These are phyloP conservation scores for Nephelium lappaceum DNA, from an alignment of 345 rosid genomes.

Conservation along the genomic window DNA sequence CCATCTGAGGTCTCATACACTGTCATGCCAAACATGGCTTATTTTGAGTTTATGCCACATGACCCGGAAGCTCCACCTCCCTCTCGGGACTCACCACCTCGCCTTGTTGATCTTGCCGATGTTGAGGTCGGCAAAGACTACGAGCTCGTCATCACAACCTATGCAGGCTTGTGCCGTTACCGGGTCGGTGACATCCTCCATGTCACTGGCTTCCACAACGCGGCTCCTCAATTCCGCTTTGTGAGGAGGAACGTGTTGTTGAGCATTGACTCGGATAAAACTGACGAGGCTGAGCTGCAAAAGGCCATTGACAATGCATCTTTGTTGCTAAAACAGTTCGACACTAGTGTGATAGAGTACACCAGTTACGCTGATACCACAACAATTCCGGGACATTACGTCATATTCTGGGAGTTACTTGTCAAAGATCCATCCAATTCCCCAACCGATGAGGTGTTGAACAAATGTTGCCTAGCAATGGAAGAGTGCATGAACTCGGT, in stretches of 20 bases:
- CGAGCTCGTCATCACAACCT: slow-evolving; percentile 82
- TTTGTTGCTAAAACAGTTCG: slow-evolving; percentile 43
- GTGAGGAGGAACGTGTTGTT: slow-evolving; percentile 76
- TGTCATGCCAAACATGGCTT: slow-evolving; percentile 92
- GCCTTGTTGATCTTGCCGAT: slow-evolving; percentile 70
- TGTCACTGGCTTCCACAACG: slow-evolving; percentile 73
- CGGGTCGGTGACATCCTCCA: slow-evolving; percentile 83
- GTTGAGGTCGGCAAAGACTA: slow-evolving; percentile 76
- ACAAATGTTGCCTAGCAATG: slow-evolving; percentile 68
- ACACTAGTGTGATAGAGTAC: slow-evolving; percentile 73
- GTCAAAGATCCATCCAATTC: slow-evolving; percentile 41
- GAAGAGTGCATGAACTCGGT: slow-evolving; percentile 82
- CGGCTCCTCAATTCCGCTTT: slow-evolving; percentile 82
- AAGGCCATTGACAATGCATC: slow-evolving; percentile 75
- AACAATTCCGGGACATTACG: slow-evolving; percentile 82
- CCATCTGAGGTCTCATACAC: slow-evolving; percentile 90
- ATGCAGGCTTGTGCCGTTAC: slow-evolving; percentile 79
- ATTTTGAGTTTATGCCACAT: slow-evolving; percentile 78
- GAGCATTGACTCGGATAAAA: slow-evolving; percentile 87
- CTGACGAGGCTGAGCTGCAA: slow-evolving; percentile 89
- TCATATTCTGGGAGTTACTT: slow-evolving; percentile 80
- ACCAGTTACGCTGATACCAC: slow-evolving; percentile 79
- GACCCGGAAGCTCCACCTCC: slow-evolving; percentile 5
- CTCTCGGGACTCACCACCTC: slow-evolving; percentile 36
- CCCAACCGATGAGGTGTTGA: slow-evolving; percentile 51